Evolutionary conservation across 1,284 basidiomycete species (phyloP).

Genomic region (Apiotrichum mycotoxinovorans): DNA sequence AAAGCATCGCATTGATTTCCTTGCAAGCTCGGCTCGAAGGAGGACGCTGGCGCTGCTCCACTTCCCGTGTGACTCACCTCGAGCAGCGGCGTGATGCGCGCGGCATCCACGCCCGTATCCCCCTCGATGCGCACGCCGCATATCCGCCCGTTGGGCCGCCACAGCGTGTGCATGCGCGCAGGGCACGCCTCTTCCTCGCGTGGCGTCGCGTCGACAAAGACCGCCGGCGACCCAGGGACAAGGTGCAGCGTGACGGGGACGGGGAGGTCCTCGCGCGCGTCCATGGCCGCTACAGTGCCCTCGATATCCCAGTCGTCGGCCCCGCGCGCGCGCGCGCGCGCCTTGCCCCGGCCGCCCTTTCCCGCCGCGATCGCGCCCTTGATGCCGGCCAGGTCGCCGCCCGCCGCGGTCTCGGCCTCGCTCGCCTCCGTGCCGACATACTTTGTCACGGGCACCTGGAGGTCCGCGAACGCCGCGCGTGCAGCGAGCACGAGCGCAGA

Average conservation of each 20-base stretch:
- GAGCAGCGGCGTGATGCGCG: slow-evolving; percentile 32
- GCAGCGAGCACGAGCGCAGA: slow-evolving; percentile 38
- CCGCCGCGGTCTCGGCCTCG: slow-evolving; percentile 13
- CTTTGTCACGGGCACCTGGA: slow-evolving; percentile 42
- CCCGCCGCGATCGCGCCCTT: slow-evolving; percentile 44
- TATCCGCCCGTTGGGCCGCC: slow-evolving; percentile 32
- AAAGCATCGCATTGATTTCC: no score
- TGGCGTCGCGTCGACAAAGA: slow-evolving; percentile 46
- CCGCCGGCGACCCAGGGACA: slow-evolving; percentile 28
- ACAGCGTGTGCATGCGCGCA: slow-evolving; percentile 40
- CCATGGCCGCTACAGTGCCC: slow-evolving; percentile 25
- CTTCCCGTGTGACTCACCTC: slow-evolving; percentile 5
- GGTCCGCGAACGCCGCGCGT: slow-evolving; percentile 42
- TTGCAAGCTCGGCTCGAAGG: no score
- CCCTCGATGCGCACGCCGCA: slow-evolving; percentile 48
- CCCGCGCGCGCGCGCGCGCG: slow-evolving; percentile 31
- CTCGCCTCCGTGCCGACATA: slow-evolving; percentile 39
- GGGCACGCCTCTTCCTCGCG: slow-evolving; percentile 49
- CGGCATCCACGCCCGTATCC: slow-evolving; percentile 30
- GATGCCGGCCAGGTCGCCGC: slow-evolving; percentile 36
- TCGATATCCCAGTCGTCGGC: slow-evolving; percentile 50
- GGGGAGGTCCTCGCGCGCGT: slow-evolving; percentile 38
- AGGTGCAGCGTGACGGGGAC: slow-evolving; percentile 46
- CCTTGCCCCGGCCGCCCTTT: slow-evolving; percentile 17
- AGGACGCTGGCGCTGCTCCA: no score